Evolutionary conservation across 2,329 filamentous ascomycete genomes (phyloP).

Genomic region (Curvularia hawaiiensis): DNA sequence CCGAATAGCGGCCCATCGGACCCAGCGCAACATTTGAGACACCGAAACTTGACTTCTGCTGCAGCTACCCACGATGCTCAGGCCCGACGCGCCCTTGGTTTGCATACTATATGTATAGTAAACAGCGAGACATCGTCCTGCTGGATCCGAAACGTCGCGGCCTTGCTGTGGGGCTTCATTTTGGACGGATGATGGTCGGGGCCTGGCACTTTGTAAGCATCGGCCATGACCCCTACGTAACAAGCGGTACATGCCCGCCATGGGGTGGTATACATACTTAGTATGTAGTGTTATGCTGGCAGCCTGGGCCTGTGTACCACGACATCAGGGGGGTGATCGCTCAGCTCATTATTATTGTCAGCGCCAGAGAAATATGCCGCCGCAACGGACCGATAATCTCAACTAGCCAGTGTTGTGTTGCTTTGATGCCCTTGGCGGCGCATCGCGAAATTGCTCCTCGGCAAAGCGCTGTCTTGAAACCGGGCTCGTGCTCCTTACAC

Average conservation of each 20-base stretch:
- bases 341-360: conserved; percentile 8
- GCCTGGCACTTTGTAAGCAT: not conserved
- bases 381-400: conserved; percentile 25
- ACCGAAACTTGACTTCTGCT: conserved; percentile 6
- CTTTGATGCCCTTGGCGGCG: conserved; percentile 28
- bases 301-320: conserved; percentile 3
- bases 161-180: conserved; percentile 30
- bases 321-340: not conserved
- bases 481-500: conserved; percentile 30
- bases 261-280: no score
- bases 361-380: conserved; percentile 4
- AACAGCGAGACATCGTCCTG: conserved; percentile 21
- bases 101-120: conserved; percentile 3
- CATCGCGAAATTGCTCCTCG: conserved; percentile 41
- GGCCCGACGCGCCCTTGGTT: not conserved
- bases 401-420: conserved; percentile 28
- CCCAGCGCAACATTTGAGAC: conserved; percentile 4
- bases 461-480: conserved; percentile 34
- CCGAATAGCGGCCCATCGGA: conserved; percentile 1
- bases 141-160: conserved; percentile 27
- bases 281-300: not conserved
- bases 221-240: conserved; percentile 3
- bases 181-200: conserved; percentile 22
- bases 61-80: conserved; percentile 5
- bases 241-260: no score